Conservation (phyloP, 345 rosid genomes). For the Citrus medica region DNA sequence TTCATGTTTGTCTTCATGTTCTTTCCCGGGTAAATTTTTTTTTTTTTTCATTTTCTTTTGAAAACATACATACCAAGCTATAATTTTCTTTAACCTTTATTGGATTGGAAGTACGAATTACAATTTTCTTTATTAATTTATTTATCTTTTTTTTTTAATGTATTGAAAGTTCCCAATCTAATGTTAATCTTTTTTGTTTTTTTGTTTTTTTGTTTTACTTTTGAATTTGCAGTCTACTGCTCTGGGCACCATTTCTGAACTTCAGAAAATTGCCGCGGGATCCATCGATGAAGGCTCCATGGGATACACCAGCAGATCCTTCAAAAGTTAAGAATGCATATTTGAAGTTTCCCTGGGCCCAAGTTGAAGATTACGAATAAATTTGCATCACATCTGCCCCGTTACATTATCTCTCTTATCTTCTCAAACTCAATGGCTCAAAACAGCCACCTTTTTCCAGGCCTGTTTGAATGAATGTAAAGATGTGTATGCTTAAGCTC, state of each 20-base stretch:
- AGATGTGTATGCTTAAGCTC: background rate
- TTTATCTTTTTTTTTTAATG: no score
- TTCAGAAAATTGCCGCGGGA: conserved; percentile 89
- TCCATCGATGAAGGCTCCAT: conserved; percentile 74
- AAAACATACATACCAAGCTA: no score
- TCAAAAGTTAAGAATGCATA: conserved; percentile 42
- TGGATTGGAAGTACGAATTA: no score
- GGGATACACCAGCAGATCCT: conserved; percentile 79
- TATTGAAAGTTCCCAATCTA: background rate
- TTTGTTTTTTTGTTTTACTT: background rate
- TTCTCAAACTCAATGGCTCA: background rate
- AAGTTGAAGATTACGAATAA: conserved; percentile 75
- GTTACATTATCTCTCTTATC: background rate
- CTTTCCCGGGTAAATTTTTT: conserved; percentile 68
- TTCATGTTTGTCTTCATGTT: conserved; percentile 90
- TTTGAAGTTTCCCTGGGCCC: conserved; percentile 68
- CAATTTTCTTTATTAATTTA: no score
- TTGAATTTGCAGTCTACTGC: conserved; percentile 41
- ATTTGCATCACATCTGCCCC: background rate
- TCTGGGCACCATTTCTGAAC: conserved; percentile 95
- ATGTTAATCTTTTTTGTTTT: no score
- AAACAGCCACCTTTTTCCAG: background rate
- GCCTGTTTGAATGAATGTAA: background rate
- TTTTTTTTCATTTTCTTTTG: background rate
- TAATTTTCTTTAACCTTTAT: no score